Evolutionary conservation across 2,329 filamentous ascomycete genomes (phyloP), one percentile per base, ranked within the genome.

Genomic region (Ascochyta lentis): DNA sequence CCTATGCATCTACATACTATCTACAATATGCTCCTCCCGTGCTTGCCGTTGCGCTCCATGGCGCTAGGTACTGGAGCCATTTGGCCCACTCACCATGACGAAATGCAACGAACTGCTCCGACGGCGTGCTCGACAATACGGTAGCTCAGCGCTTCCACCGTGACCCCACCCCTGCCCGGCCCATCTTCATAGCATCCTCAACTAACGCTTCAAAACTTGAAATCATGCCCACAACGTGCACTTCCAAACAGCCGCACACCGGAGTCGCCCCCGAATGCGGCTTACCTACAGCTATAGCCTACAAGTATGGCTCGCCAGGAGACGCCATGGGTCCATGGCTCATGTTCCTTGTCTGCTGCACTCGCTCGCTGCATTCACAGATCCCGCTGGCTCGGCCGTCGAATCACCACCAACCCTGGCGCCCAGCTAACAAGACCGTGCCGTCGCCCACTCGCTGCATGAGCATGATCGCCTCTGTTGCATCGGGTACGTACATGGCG

Each of bases 41-140:
- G 59, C 53, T 56, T 63, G 58, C 63, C 65, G 61, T 64, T 59
- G 55, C 42, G 43, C 46, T 51, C 63, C 56, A 62, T 54, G 22
- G 53, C 65, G 64, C 64, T 67, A 68, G 60, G 60, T 55, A 60
- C 49, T 53, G 49, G 56, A 61, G 54, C 58, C 46, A 53, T 41
- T 56, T 56, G 59, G 58, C 65, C 66, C 63, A 68, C 66, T 54
- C 50, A 54, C 41, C 51, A 68, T 68, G 65, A 68, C 65, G 65
- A 64, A 64, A 66, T 63, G 45, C 50, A 48, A 51, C 55, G 33
- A 40, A 47, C 51, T 55, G 58, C 57, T 54, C 51, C 51, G 51
- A 60, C 52, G 60, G 49, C 54, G 49, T 40, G 26, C 39, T 53
- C 40, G 48, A 48, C 48, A 13, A 52, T 41, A 27, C 38, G 33